phyloP scores from a whole-genome alignment of 1,284 basidiomycete genomes.

The Leccinum holopus region DNA sequence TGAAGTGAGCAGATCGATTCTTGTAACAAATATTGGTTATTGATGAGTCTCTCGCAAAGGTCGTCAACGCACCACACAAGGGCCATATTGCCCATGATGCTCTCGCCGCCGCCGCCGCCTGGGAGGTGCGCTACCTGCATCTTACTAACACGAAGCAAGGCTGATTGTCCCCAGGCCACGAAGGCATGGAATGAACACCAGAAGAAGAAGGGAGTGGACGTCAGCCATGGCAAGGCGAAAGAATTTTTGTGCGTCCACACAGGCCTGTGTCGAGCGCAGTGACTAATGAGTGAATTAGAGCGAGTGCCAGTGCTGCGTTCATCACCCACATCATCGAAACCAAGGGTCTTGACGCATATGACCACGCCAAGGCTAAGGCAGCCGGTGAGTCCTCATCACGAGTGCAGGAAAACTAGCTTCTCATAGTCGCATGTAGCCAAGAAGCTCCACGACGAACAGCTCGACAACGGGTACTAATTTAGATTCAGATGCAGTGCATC shows the following conservation, averaged over 20 bases:
- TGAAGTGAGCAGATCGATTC: background rate
- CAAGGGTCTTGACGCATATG: conserved; percentile 48
- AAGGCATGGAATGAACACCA: conserved; percentile 29
- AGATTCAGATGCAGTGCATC: background rate
- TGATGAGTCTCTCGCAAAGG: background rate
- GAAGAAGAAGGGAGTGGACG: conserved; percentile 15
- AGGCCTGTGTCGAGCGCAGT: too few species aligned
- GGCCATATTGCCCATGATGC: conserved; percentile 30
- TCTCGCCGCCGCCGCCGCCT: conserved; percentile 31
- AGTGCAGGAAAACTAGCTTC: background rate
- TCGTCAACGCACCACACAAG: conserved; percentile 5
- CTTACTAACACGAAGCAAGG: background rate
- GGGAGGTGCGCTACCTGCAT: conserved; percentile 14
- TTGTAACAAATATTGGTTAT: background rate
- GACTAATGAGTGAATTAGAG: conserved; percentile 17
- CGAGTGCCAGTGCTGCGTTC: conserved; percentile 42
- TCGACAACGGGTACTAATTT: background rate
- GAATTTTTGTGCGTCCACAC: conserved; percentile 23
- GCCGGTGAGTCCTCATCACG: conserved; percentile 8
- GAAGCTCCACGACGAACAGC: background rate
- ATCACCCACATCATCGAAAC: conserved; percentile 48
- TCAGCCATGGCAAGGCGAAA: conserved; percentile 22
- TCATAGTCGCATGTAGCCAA: conserved; percentile 15
- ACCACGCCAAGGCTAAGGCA: conserved; percentile 39
- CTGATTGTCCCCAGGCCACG: conserved; percentile 23